These are phyloP conservation scores for Beauveria rudraprayagi DNA, from an alignment of 2,329 filamentous ascomycete genomes.

Conservation along the genomic window DNA sequence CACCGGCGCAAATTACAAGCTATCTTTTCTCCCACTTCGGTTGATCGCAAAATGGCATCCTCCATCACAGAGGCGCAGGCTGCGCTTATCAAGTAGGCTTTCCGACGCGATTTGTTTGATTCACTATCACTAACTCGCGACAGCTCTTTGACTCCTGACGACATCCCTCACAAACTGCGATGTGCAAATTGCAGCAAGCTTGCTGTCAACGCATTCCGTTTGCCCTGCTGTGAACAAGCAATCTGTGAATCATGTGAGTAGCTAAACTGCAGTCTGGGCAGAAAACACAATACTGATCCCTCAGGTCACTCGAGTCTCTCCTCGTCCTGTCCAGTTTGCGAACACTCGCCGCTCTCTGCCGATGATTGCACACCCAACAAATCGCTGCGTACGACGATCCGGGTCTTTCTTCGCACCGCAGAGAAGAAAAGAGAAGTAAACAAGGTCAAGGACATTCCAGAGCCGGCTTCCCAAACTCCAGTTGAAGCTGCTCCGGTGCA, in stretches of 20 bases:
- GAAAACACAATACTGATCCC: conserved; percentile 12
- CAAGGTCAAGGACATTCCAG: conserved; percentile 41
- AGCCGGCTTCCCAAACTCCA: conserved; percentile 31
- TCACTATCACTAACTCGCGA: conserved; percentile 4
- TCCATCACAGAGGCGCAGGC: conserved; percentile 42
- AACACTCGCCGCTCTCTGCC: conserved; percentile 78
- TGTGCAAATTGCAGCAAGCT: conserved; percentile 91
- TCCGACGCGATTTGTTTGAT: background rate
- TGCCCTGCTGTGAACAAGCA: conserved; percentile 91
- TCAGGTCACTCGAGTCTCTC: conserved; percentile 68
- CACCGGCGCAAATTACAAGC: background rate
- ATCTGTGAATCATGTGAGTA: conserved; percentile 82
- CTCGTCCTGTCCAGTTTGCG: conserved; percentile 82
- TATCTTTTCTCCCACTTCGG: background rate
- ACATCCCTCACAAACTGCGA: conserved; percentile 91
- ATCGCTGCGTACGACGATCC: conserved; percentile 82
- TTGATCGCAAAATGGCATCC: conserved; percentile 24
- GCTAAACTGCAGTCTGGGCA: background rate
- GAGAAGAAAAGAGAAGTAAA: conserved; percentile 78
- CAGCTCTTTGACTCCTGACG: conserved; percentile 70
- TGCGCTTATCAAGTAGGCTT: conserved; percentile 48
- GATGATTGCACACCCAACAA: conserved; percentile 87
- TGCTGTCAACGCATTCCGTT: conserved; percentile 80
- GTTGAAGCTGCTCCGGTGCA: conserved; percentile 26
- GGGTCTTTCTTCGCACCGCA: conserved; percentile 81